These are phyloP conservation scores for Amphicarpaea edgeworthii DNA, from an alignment of 306 rosid species.

Conservation along the genomic window DNA sequence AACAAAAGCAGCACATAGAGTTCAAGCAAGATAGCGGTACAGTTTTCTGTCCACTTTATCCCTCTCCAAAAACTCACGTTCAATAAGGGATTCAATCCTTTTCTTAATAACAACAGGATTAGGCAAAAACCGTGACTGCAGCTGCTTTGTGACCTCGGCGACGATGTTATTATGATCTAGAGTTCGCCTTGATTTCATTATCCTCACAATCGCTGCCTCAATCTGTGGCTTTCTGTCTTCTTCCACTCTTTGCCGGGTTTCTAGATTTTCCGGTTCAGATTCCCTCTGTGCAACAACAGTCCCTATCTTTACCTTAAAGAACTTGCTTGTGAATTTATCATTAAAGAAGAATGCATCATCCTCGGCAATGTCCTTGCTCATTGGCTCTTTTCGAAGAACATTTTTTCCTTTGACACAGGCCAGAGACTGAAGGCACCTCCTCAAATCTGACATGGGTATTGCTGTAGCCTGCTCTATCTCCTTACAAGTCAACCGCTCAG, in stretches of 20 bases:
- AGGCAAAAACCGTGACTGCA: slow-evolving; percentile 62
- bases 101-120: slow-evolving; percentile 63
- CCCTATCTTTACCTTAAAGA: slow-evolving; percentile 66
- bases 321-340: slow-evolving; percentile 65
- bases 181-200: slow-evolving; percentile 61
- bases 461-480: slow-evolving; percentile 66
- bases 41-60: slow-evolving; percentile 62
- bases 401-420: slow-evolving; percentile 65
- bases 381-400: slow-evolving; percentile 65
- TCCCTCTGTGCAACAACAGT: slow-evolving; percentile 70
- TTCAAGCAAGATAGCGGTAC: slow-evolving; percentile 67
- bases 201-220: slow-evolving; percentile 69
- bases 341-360: slow-evolving; percentile 59
- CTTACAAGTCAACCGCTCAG: slow-evolving; percentile 53
- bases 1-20: slow-evolving; percentile 36
- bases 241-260: slow-evolving; percentile 67
- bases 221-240: slow-evolving; percentile 72
- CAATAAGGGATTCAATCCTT: slow-evolving; percentile 68
- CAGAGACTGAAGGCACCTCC: slow-evolving; percentile 68
- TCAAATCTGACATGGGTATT: slow-evolving; percentile 58
- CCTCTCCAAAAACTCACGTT: slow-evolving; percentile 66
- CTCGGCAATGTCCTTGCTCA: slow-evolving; percentile 69
- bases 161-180: slow-evolving; percentile 63
- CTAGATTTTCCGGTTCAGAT: slow-evolving; percentile 63
- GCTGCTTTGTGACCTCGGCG: slow-evolving; percentile 70